Evolutionary conservation across 2,329 filamentous ascomycete species (phyloP).

Genomic region (Scedosporium boydii): DNA sequence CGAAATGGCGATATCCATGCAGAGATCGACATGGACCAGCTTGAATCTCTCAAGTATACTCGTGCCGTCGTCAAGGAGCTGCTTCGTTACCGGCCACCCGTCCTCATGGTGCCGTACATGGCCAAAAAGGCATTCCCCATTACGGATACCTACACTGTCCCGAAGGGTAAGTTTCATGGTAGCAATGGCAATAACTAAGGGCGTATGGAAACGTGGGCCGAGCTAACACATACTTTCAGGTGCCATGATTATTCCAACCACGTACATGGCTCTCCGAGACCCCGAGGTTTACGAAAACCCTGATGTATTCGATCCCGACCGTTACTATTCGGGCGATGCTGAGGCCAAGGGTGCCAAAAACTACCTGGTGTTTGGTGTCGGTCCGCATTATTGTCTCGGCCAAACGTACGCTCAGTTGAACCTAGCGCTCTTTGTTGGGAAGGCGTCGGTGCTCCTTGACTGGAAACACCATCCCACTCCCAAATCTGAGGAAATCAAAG

Average conservation of each 20-base stretch:
- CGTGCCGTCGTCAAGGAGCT: conserved; percentile 86
- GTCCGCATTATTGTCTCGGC: conserved; percentile 92
- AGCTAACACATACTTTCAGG: conserved; percentile 31
- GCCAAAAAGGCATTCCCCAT: conserved; percentile 95
- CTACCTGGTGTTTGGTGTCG: conserved; percentile 91
- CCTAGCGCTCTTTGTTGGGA: conserved; percentile 80
- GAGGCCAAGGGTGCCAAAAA: conserved; percentile 85
- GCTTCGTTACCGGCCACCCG: conserved; percentile 87
- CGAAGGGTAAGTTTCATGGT: conserved; percentile 53
- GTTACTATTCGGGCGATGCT: conserved; percentile 83
- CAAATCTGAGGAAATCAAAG: conserved; percentile 86
- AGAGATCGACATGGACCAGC: conserved; percentile 68
- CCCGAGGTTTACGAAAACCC: conserved; percentile 86
- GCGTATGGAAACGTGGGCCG: too few relatives aligned
- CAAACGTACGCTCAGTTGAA: conserved; percentile 88
- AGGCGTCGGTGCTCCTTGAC: conserved; percentile 76
- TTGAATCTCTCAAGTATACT: conserved; percentile 84
- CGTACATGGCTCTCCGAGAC: conserved; percentile 84
- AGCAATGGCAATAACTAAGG: too few relatives aligned
- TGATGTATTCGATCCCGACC: conserved; percentile 80
- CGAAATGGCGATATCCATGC: conserved; percentile 66
- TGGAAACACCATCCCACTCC: conserved; percentile 86
- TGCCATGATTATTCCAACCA: conserved; percentile 88
- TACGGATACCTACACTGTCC: conserved; percentile 77
- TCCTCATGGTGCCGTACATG: conserved; percentile 93